phyloP scores from a whole-genome alignment of 257 asterid species.

The Solanum pinnatisectum region DNA sequence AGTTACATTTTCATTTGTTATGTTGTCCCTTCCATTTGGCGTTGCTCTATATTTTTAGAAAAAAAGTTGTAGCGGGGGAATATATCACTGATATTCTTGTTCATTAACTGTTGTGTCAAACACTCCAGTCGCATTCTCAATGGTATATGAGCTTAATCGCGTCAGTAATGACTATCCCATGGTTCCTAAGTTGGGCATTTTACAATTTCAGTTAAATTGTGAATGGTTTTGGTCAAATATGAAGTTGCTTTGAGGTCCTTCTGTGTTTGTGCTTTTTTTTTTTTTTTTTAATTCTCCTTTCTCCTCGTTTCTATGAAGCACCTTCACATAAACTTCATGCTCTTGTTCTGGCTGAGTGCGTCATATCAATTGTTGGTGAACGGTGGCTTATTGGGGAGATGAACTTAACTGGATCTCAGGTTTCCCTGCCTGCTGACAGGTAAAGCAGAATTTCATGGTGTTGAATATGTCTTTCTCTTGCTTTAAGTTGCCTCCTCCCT shows the following conservation, averaged over 20 bases:
- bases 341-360: slow-evolving; percentile 63
- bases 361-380: slow-evolving; percentile 64
- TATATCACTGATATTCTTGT: background rate
- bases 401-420: slow-evolving; percentile 24
- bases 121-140: background rate
- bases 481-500: background rate
- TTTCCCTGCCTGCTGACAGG: slow-evolving; percentile 55
- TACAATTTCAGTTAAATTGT: background rate
- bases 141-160: background rate
- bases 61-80: background rate
- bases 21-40: background rate
- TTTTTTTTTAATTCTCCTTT: background rate
- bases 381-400: slow-evolving; percentile 61
- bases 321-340: slow-evolving; percentile 70
- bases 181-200: background rate
- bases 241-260: background rate
- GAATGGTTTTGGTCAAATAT: background rate
- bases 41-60: background rate
- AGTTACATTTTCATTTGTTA: background rate
- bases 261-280: too few relatives aligned
- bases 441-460: slow-evolving; percentile 14
- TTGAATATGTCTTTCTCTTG: background rate
- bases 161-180: background rate
- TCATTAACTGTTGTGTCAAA: background rate
- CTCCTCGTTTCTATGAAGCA: slow-evolving; percentile 32